phyloP scores from a whole-genome alignment of 2,329 filamentous ascomycete species.

The Emmonsiellopsis sp. region DNA sequence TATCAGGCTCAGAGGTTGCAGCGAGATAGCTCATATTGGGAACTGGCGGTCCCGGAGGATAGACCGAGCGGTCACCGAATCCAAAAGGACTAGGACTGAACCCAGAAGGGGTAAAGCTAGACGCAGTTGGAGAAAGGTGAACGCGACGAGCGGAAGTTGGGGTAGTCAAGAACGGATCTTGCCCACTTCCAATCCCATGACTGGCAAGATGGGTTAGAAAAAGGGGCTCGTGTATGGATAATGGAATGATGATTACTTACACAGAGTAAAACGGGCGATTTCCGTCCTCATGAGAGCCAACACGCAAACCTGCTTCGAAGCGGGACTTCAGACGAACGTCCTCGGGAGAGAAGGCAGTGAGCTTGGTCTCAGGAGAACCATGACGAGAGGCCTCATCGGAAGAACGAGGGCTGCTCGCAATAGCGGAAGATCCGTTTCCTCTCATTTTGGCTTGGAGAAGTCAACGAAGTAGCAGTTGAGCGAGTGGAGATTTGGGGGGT shows the following conservation, averaged over 20 bases:
- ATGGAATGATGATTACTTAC: constrained; percentile 13
- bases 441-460: constrained; percentile 14
- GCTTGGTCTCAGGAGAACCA: constrained; percentile 55
- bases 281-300: constrained; percentile 6
- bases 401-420: constrained; percentile 29
- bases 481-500: background rate
- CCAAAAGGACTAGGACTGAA: constrained; percentile 5
- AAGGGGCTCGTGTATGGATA: constrained; percentile 5
- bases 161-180: constrained; percentile 23
- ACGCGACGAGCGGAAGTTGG: constrained; percentile 11
- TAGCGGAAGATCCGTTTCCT: constrained; percentile 18
- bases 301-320: constrained; percentile 13
- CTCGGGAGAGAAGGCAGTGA: constrained; percentile 57
- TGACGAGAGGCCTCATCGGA: constrained; percentile 48
- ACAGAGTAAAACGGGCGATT: constrained; percentile 15
- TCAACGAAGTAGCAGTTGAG: background rate
- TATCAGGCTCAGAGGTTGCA: constrained; percentile 15
- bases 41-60: constrained; percentile 6
- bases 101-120: constrained; percentile 49
- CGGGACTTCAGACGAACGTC: constrained; percentile 38
- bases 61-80: constrained; percentile 1
- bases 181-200: constrained; percentile 7
- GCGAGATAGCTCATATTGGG: constrained; percentile 14
- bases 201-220: background rate
- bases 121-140: constrained; percentile 56